Evolutionary conservation across 2,329 filamentous ascomycete species (phyloP), one percentile per base, ranked within the genome.

Genomic region (Claviceps paspali): DNA sequence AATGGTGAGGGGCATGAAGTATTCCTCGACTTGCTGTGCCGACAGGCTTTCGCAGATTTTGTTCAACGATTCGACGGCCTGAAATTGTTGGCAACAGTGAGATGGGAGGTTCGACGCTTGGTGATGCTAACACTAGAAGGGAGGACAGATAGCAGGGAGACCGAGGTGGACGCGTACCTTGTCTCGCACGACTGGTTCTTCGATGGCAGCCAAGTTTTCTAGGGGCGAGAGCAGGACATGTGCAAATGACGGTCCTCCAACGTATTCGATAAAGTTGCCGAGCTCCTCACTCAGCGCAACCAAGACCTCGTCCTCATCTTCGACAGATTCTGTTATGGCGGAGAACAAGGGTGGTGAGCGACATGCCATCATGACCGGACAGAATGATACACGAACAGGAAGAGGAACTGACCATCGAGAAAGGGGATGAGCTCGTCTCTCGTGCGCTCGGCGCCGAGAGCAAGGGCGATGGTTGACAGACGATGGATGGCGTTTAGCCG

Each of bases 21-120:
- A 83, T 53, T 95, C 84, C 68, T 98, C 91, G 56, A 96, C 80
- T 67, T 98, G 91, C 60, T 85, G 74, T 51, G 85, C 68, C 35
- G 86, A 93, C 39, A 98, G 73, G 58, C 94, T 78, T 55, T 79
- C 76, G 73, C 91, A 96, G 60, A 98, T 96, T 68, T 95, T 98
- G 75, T 98, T 98, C 49, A 98, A 76, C 33, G 91, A 98, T 61
- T 98, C 92, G 56, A 98, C 91, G 47, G 91, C 91, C 88, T 95
- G n/a, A 52, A 26, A 38, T 27, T 10, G 23, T 9, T 32, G 38
- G 15, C 18, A 22, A 10, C 29, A 26, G 12, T 37, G 39, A 36
- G 43, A 41, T 40, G 37, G 38, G 44, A 29, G 30, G 15, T 6
- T 23, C 14, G 12, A 18, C 14, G 24, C 24, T 19, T 15, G 24